Evolutionary conservation across 2,329 filamentous ascomycete species (phyloP).

Genomic region (Verticillium nubilum): DNA sequence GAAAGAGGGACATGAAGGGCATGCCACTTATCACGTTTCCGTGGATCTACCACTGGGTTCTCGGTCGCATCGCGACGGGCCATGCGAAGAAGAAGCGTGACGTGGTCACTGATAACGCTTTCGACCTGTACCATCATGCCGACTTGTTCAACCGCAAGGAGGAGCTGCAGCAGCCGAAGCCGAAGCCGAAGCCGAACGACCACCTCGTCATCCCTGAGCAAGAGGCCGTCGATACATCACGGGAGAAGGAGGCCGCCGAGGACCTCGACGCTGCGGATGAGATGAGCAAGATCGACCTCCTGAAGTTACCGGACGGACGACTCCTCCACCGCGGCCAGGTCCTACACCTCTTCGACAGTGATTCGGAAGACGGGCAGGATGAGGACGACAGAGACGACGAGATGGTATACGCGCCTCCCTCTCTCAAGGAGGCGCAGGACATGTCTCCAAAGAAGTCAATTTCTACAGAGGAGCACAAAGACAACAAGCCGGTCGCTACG

Average conservation of each 20-base stretch:
- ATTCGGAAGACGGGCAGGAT: background rate
- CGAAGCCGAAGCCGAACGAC: background rate
- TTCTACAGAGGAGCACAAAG: background rate
- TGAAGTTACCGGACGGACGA: constrained; percentile 9
- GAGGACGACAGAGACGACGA: background rate
- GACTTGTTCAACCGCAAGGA: background rate
- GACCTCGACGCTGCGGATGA: background rate
- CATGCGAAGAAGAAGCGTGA: background rate
- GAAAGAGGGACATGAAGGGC: constrained; percentile 27
- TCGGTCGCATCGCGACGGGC: constrained; percentile 60
- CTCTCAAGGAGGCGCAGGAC: background rate
- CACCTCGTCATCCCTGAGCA: background rate
- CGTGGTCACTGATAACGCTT: background rate
- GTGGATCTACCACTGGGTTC: constrained; percentile 75
- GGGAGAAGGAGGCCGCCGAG: background rate
- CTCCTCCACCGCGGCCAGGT: constrained; percentile 12
- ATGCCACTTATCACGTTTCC: constrained; percentile 91
- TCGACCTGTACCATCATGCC: background rate
- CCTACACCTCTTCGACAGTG: constrained; percentile 9
- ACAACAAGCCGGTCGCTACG: background rate
- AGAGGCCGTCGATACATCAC: background rate
- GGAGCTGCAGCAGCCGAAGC: background rate
- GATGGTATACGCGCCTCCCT: background rate
- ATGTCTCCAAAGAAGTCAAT: background rate
- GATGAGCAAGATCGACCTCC: background rate